phyloP scores from a whole-genome alignment of 2,329 filamentous ascomycete genomes.

The Orbilia blumenaviensis region DNA sequence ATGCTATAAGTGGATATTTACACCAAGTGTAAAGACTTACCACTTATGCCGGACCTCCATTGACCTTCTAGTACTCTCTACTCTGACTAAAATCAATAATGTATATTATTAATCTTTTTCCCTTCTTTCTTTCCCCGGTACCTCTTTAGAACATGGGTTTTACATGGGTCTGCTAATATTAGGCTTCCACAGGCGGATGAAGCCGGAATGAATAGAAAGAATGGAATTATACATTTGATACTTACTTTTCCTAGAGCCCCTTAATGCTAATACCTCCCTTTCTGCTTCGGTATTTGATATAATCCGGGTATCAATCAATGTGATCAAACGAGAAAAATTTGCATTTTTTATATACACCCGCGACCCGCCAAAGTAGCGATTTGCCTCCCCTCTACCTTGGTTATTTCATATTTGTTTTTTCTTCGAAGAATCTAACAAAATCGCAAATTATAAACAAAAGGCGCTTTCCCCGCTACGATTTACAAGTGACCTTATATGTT shows the following conservation, averaged over 20 bases:
- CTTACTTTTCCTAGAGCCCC: too few species aligned
- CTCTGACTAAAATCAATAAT: background rate
- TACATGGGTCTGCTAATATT: too few species aligned
- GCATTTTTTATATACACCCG: constrained; percentile 41
- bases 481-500: constrained; percentile 8
- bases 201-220: too few species aligned
- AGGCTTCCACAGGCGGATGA: too few species aligned
- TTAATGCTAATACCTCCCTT: too few species aligned
- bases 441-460: constrained; percentile 20
- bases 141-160: too few species aligned
- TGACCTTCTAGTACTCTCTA: background rate
- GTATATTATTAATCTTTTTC: background rate
- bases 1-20: too few species aligned
- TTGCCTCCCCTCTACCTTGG: background rate
- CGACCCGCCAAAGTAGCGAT: constrained; percentile 15
- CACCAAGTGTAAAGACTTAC: too few species aligned
- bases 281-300: too few species aligned
- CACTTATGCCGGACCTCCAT: background rate
- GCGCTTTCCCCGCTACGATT: constrained; percentile 15
- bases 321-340: background rate
- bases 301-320: too few species aligned
- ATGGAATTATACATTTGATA: too few species aligned
- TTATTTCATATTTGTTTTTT: background rate
- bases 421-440: constrained; percentile 23
- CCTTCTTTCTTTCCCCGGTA: background rate